Conservation (phyloP, 257 asterid species). For the Prunella vulgaris region DNA sequence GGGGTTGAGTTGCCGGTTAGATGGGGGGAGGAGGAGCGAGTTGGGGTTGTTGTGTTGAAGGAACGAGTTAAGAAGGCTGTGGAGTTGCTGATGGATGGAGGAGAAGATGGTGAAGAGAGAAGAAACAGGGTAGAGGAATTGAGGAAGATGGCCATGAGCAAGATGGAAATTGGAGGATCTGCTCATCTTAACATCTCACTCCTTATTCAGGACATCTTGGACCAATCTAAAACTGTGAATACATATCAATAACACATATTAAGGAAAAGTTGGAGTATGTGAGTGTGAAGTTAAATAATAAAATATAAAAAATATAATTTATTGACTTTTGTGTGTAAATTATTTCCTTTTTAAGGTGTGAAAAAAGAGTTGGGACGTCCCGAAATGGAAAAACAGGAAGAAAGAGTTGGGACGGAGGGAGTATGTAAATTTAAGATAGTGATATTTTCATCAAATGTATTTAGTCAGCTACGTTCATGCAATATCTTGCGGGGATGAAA, state of each 20-base stretch:
- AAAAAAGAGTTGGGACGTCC: too few relatives aligned
- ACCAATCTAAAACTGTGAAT: background rate
- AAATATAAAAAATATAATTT: too few relatives aligned
- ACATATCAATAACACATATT: background rate
- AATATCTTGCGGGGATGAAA: too few relatives aligned
- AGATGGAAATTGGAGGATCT: conserved; percentile 49
- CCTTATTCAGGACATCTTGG: conserved; percentile 42
- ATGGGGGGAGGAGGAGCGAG: conserved; percentile 74
- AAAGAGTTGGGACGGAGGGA: too few relatives aligned
- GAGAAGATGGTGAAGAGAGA: conserved; percentile 38
- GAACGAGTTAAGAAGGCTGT: conserved; percentile 44
- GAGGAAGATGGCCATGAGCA: conserved; percentile 33
- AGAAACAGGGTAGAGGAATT: conserved; percentile 38
- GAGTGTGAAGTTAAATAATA: too few relatives aligned
- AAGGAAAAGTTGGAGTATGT: too few relatives aligned
- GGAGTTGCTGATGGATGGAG: conserved; percentile 35
- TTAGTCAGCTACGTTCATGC: too few relatives aligned
- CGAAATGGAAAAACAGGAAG: too few relatives aligned
- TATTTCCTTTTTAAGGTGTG: too few relatives aligned
- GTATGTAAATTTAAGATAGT: too few relatives aligned
- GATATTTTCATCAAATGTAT: too few relatives aligned
- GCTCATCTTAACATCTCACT: conserved; percentile 32
- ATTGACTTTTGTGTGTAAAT: too few relatives aligned
- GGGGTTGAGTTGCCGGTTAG: conserved; percentile 67
- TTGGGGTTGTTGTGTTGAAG: conserved; percentile 47